phyloP scores from a whole-genome alignment of 768 basidiomycete genomes.

The Lactarius psammicola region DNA sequence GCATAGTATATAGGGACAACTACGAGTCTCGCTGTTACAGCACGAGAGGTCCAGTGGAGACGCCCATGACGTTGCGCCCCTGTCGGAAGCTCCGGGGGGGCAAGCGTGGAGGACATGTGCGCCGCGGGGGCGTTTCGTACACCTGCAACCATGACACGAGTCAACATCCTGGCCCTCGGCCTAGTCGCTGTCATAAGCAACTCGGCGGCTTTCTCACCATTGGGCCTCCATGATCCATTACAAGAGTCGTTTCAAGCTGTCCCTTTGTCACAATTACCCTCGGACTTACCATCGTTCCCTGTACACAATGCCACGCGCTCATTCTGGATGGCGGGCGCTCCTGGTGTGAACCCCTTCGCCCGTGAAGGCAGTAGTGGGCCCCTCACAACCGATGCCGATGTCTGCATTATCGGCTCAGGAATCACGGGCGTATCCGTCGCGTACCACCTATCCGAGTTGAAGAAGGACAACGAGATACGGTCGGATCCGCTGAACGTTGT shows the following conservation, averaged over 20 bases:
- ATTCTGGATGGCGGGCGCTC: constrained; percentile 62
- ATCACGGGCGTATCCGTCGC: constrained; percentile 75
- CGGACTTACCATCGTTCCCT: constrained; percentile 42
- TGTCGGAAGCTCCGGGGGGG: too few relatives aligned
- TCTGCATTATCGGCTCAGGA: constrained; percentile 78
- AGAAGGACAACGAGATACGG: constrained; percentile 11
- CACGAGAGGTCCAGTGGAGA: background rate
- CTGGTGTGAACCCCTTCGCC: constrained; percentile 64
- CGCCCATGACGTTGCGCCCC: background rate
- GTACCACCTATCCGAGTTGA: constrained; percentile 58
- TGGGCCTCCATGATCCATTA: background rate
- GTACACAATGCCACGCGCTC: constrained; percentile 64
- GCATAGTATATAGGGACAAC: background rate
- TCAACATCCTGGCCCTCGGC: background rate
- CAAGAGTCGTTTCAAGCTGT: constrained; percentile 7
- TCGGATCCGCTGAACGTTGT: constrained; percentile 46
- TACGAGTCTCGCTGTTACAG: background rate
- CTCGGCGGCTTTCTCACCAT: background rate
- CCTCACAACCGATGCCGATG: constrained; percentile 60
- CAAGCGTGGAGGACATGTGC: background rate
- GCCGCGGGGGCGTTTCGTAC: background rate
- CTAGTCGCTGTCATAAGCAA: background rate
- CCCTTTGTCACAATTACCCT: background rate
- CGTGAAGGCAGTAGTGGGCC: constrained; percentile 60
- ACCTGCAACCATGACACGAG: constrained; percentile 7